Evolutionary conservation across 1,139 yeast genomes (phyloP), one percentile per base, ranked within the genome.

Genomic region (Magnusiomyces clavatus): DNA sequence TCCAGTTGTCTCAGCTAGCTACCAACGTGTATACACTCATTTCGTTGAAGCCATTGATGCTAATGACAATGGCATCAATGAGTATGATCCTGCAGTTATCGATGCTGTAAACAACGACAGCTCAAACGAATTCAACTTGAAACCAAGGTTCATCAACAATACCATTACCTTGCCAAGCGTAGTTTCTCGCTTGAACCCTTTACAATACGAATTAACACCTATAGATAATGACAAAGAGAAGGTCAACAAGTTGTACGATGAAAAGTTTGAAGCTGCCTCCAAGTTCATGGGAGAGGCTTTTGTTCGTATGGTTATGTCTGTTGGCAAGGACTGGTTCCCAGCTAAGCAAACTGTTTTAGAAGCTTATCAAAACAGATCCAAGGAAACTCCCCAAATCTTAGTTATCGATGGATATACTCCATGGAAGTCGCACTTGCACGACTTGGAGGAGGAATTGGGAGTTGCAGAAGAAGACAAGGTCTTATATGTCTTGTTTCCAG

Each of bases 41-140:
- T 89, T 92, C 63, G 74, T 92, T 56, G 98, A 90, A 68, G 83
- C 96, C 20, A 77, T 92, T 51, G 99, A 92, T 71, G 98, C 97
- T 53, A 88, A 89, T 64, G 99, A 92, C 67, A 92, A 92, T 64
- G 99, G 99, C 62, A 80, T 92, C 56, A 77, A 77, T 63, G 84
- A 86, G 61, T 88, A 82, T 63, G 51, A 48, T 77, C 84, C 61
- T 64, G 73, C 61, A 39, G 65, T 58, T 29, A 58, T 63, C 14
- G 44, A 48, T 29, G 44, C 44, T 6, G 47, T 51, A 37, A 60
- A 61, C 54, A 60, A 55, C 38, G 49, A 36, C 40, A 46, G 61
- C 51, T 14, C 20, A 13, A 35, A 35, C 36, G 40, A 38, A 34
- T 35, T 34, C 40, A 44, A 31, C 17, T 13, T 44, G 19, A 16